Base-by-base conservation (phyloP, 2,329 filamentous ascomycete genomes). In the Cladophialophora yegresii region DNA sequence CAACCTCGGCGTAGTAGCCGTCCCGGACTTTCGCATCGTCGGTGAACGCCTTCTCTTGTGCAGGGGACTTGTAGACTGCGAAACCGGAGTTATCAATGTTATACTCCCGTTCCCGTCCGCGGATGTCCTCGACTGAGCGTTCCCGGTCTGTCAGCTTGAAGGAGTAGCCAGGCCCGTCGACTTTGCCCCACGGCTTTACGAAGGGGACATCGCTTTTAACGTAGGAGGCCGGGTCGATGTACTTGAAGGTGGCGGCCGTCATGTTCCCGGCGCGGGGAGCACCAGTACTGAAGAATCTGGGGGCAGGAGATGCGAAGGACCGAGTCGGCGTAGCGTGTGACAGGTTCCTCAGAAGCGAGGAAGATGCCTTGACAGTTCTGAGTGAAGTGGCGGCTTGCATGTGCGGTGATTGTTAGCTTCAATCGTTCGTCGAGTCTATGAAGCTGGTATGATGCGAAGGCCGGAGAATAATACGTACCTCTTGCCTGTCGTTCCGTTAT, bases 1-100 rank as follows among this genome's bases (percentile, higher is more conserved):
- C 85, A 1, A 89, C 83, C 70, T 89, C 86, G 22, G 73, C 72
- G 72, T 90, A 90, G 76, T 90, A 90, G 0, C 76, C 77, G 0
- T 74, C 70, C 43, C 85, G 80, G 7, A 89, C 82, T 12, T 81
- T 79, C 0, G 71, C 72, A 16, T 88, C 85, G 61, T 87, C 82
- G 0, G 77, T 79, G 71, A 89, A 89, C 0, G 73, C 67, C 59
- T 81, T 84, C 67, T 87, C 84, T 7, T 76, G 75, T 0, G 85
- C 79, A 0, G 86, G 84, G 10, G 76, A 77, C 47, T 78, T 75
- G 73, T 82, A 81, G 13, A 88, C 79, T 0, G 82, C 80, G 72
- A 89, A 89, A 3, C 86, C 86, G 6, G 82, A 77, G 53, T 81
- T 81, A 74, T 89, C 84, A 30, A 82, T 84, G 51, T 78, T 80